Percentiles rank a stretch among this genome's conserved stretches.
Evolutionary conservation across 2,329 filamentous ascomycete species (phyloP).

Genomic region (Diaporthe sp.): DNA sequence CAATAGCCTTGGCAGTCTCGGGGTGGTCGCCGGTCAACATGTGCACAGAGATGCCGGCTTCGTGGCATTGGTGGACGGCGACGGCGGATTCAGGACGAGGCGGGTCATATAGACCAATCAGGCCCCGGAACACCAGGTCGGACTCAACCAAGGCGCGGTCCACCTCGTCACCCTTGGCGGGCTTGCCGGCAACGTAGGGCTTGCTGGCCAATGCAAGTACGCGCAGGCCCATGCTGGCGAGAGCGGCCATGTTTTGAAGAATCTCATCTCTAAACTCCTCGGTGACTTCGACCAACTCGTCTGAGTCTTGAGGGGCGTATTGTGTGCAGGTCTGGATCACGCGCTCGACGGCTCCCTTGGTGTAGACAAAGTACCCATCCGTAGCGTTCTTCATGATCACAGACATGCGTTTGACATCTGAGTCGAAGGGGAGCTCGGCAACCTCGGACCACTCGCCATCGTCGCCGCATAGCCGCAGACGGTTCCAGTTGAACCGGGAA

Average conservation of each 20-base stretch:
- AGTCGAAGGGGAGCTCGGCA: slow-evolving; percentile 76
- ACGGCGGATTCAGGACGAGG: slow-evolving; percentile 74
- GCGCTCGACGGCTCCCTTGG: slow-evolving; percentile 73
- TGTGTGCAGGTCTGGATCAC: slow-evolving; percentile 68
- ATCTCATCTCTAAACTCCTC: slow-evolving; percentile 23
- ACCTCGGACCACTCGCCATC: slow-evolving; percentile 62
- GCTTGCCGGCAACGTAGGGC: slow-evolving; percentile 30
- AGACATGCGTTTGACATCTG: slow-evolving; percentile 76
- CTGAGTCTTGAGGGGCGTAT: background rate
- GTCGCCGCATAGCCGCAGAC: slow-evolving; percentile 60
- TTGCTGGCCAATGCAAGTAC: slow-evolving; percentile 73
- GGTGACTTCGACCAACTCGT: slow-evolving; percentile 53
- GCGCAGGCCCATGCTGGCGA: slow-evolving; percentile 73
- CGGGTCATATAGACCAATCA: slow-evolving; percentile 80
- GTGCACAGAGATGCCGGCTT: slow-evolving; percentile 70
- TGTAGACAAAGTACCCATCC: slow-evolving; percentile 52
- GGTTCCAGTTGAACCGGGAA: slow-evolving; percentile 71
- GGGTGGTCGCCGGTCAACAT: slow-evolving; percentile 76
- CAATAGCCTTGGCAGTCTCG: slow-evolving; percentile 71
- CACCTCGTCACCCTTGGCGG: slow-evolving; percentile 52
- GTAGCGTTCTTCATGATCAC: slow-evolving; percentile 64
- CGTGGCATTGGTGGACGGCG: slow-evolving; percentile 67
- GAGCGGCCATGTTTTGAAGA: slow-evolving; percentile 70
- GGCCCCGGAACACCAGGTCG: slow-evolving; percentile 72
- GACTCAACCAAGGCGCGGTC: slow-evolving; percentile 64